Evolutionary conservation across 805 yeast species (phyloP).

Genomic region (Ogataea pignaliae): DNA sequence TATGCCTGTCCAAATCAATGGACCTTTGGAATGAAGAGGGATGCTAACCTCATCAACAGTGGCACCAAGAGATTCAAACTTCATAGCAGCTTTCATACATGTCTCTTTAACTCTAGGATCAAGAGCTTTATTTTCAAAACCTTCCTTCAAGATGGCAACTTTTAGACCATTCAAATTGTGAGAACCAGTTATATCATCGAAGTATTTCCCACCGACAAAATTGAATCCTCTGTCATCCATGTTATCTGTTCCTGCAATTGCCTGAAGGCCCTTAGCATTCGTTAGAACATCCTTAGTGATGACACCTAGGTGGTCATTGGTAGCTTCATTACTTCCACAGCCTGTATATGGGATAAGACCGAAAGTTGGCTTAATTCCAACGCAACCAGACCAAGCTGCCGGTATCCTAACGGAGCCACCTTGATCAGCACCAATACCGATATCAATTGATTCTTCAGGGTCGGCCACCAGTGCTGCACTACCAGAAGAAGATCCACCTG

Average conservation of each 20-base stretch:
- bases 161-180: conserved; percentile 23
- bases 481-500: conserved; percentile 51
- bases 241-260: conserved; percentile 32
- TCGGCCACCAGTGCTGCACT: conserved; percentile 29
- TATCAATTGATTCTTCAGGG: conserved; percentile 34
- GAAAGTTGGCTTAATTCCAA: conserved; percentile 46
- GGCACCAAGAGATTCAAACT: conserved; percentile 29
- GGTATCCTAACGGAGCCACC: conserved; percentile 50
- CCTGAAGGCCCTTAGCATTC: conserved; percentile 30
- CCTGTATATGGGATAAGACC: conserved; percentile 39
- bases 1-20: conserved; percentile 33
- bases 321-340: conserved; percentile 29
- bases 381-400: conserved; percentile 28
- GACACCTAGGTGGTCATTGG: conserved; percentile 33
- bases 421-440: conserved; percentile 31
- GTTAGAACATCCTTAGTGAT: conserved; percentile 31
- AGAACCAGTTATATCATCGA: conserved; percentile 28
- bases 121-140: conserved; percentile 29
- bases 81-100: conserved; percentile 25
- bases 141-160: conserved; percentile 33
- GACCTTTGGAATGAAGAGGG: conserved; percentile 33
- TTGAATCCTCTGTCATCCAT: conserved; percentile 26
- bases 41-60: conserved; percentile 31
- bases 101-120: conserved; percentile 24
- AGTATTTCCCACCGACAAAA: conserved; percentile 1